phyloP scores from a whole-genome alignment of 1,284 basidiomycete species.

The Trichosporon inkin region DNA sequence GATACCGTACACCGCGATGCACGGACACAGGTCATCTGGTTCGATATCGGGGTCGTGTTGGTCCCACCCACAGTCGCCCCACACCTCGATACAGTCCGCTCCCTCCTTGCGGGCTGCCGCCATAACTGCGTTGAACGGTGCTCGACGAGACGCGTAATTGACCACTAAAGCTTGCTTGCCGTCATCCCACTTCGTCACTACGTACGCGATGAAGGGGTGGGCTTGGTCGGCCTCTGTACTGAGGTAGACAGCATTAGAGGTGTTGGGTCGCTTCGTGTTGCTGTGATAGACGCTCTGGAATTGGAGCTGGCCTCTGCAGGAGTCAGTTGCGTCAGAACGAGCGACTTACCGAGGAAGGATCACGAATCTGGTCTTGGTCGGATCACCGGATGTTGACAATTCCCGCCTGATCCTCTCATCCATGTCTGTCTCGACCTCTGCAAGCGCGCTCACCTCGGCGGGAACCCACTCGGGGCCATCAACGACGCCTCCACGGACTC shows the following conservation, averaged over 20 bases:
- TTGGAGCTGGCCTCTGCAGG: not conserved
- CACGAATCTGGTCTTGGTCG: not conserved
- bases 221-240: not conserved
- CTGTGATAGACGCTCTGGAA: not conserved
- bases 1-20: constrained; percentile 13
- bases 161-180: not conserved
- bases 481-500: not conserved
- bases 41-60: not conserved
- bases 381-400: not conserved
- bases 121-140: constrained; percentile 7
- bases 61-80: constrained; percentile 15
- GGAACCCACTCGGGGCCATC: constrained; percentile 7
- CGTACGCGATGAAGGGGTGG: constrained; percentile 1
- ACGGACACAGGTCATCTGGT: not conserved
- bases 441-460: not conserved
- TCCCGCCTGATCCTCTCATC: not conserved
- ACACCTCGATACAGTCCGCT: constrained; percentile 10
- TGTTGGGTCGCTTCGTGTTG: not conserved
- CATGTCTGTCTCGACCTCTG: not conserved
- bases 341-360: constrained; percentile 1
- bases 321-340: not conserved
- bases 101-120: constrained; percentile 9
- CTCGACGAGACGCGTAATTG: not conserved
- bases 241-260: not conserved
- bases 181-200: not conserved